A percentile compares a stretch with the other conserved stretches of the same genome.
These are phyloP conservation scores for Leishmania lainsoni DNA, from an alignment of 208 protist species.

Conservation along the genomic window DNA sequence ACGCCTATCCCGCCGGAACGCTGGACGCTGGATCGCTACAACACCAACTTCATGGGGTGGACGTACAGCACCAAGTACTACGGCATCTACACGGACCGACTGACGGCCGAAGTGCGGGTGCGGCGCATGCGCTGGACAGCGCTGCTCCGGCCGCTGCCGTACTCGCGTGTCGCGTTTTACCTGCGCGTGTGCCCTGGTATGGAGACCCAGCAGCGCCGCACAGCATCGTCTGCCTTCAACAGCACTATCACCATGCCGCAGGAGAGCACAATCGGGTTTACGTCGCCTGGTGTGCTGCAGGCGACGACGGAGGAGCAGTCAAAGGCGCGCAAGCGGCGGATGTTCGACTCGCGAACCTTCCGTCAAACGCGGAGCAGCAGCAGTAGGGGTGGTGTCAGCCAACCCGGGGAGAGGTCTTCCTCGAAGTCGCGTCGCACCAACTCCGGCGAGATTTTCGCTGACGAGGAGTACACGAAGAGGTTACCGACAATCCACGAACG, in stretches of 20 bases:
- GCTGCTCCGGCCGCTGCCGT: slow-evolving; percentile 47
- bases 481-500: slow-evolving; percentile 23
- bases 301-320: slow-evolving; percentile 36
- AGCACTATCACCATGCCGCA: slow-evolving; percentile 11
- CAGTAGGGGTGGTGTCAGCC: slow-evolving; percentile 5
- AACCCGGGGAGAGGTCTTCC: slow-evolving; percentile 5
- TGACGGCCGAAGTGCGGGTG: slow-evolving; percentile 42
- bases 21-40: slow-evolving; percentile 70
- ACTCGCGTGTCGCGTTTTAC: slow-evolving; percentile 51
- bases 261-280: slow-evolving; percentile 34
- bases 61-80: slow-evolving; percentile 77
- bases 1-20: slow-evolving; percentile 21
- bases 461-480: slow-evolving; percentile 37
- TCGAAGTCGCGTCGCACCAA: slow-evolving; percentile 4
- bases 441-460: slow-evolving; percentile 32
- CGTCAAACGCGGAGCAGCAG: slow-evolving; percentile 26
- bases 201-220: slow-evolving; percentile 34
- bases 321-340: slow-evolving; percentile 14
- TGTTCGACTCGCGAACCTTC: slow-evolving; percentile 1
- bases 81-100: slow-evolving; percentile 52
- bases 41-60: slow-evolving; percentile 81
- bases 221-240: slow-evolving; percentile 2
- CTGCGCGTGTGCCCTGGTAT: slow-evolving; percentile 52
- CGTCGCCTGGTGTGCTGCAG: slow-evolving; percentile 32
- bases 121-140: slow-evolving; percentile 79